Evolutionary conservation across 805 yeast species (phyloP).

Genomic region (Saccharomycopsis schoenii): DNA sequence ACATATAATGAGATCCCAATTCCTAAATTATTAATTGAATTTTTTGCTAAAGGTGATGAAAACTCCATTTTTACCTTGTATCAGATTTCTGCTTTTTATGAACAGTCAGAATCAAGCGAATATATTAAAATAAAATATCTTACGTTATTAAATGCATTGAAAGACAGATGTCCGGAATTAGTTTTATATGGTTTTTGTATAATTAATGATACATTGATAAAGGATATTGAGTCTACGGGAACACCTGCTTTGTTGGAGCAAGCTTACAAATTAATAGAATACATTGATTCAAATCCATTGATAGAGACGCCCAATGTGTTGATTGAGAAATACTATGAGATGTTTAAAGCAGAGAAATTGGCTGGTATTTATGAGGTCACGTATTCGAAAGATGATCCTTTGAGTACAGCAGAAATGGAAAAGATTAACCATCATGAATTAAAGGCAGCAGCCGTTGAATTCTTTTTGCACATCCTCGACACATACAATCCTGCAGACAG

Average conservation of each 20-base stretch:
- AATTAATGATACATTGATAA: slow-evolving; percentile 2
- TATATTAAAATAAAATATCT: slow-evolving; percentile 4
- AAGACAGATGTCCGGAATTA: slow-evolving; percentile 9
- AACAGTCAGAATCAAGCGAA: slow-evolving; percentile 6
- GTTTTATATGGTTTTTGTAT: slow-evolving; percentile 8
- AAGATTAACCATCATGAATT: slow-evolving; percentile 6
- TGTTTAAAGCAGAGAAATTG: slow-evolving; percentile 1
- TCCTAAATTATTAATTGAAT: slow-evolving; percentile 13
- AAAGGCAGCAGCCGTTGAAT: slow-evolving; percentile 1
- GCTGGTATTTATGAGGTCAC: neutral
- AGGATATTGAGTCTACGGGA: slow-evolving; percentile 13
- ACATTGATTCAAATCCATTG: neutral
- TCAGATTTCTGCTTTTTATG: slow-evolving; percentile 7
- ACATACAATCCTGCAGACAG: neutral
- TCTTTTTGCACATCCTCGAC: slow-evolving; percentile 4
- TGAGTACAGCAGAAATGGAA: neutral
- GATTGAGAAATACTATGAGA: neutral
- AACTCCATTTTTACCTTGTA: slow-evolving; percentile 7
- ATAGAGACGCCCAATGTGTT: slow-evolving; percentile 5
- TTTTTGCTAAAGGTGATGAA: slow-evolving; percentile 7
- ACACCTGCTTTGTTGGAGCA: slow-evolving; percentile 9
- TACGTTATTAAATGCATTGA: slow-evolving; percentile 7
- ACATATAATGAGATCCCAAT: slow-evolving; percentile 1
- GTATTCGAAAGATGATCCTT: slow-evolving; percentile 2
- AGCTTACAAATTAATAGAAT: neutral